A percentile compares a stretch with the other conserved stretches of the same genome.
Conservation (phyloP, 2,329 filamentous ascomycete genomes). For the Cercospora zeae-maydis region DNA sequence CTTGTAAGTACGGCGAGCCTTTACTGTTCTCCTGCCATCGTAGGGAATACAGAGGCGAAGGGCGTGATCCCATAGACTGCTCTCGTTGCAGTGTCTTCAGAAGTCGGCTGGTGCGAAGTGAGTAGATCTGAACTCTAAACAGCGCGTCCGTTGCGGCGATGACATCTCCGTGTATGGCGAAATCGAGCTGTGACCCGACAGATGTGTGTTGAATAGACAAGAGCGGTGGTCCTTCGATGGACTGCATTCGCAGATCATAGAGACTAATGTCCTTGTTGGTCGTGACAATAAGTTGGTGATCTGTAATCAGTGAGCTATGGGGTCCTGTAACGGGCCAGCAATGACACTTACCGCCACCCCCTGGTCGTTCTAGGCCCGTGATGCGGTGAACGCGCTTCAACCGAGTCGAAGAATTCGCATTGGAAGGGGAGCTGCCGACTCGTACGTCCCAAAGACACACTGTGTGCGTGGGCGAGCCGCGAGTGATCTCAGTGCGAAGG, state of each 20-base stretch:
- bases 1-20: slow-evolving; percentile 25
- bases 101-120: slow-evolving; percentile 20
- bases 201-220: slow-evolving; percentile 15
- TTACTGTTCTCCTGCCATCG: slow-evolving; percentile 22
- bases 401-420: slow-evolving; percentile 5
- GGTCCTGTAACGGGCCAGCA: background rate
- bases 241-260: slow-evolving; percentile 21
- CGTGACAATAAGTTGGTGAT: slow-evolving; percentile 17
- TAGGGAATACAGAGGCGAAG: slow-evolving; percentile 13
- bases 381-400: slow-evolving; percentile 11
- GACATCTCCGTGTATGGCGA: slow-evolving; percentile 11
- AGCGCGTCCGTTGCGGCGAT: slow-evolving; percentile 25
- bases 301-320: background rate
- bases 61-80: background rate
- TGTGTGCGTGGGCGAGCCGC: slow-evolving; percentile 2
- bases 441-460: slow-evolving; percentile 23
- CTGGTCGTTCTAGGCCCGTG: slow-evolving; percentile 11
- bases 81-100: slow-evolving; percentile 16
- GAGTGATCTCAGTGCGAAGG: background rate
- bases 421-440: background rate
- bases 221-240: slow-evolving; percentile 8
- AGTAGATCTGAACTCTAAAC: slow-evolving; percentile 27
- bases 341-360: background rate
- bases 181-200: slow-evolving; percentile 2
- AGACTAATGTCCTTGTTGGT: slow-evolving; percentile 21